These are phyloP conservation scores for Vitis rupestris DNA, from an alignment of 164 flowering plant genomes.

Conservation along the genomic window DNA sequence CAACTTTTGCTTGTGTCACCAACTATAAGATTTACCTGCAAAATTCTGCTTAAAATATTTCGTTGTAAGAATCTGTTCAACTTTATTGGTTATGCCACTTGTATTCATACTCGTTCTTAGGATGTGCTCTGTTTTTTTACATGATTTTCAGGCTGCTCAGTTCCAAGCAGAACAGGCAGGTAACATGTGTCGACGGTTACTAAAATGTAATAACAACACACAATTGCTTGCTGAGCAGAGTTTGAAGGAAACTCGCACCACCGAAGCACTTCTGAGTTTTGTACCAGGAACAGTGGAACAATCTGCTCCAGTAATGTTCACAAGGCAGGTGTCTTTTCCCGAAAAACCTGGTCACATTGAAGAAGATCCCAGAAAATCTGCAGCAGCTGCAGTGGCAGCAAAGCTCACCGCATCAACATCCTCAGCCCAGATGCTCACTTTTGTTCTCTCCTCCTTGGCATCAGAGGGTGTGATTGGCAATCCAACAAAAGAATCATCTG, in stretches of 20 bases:
- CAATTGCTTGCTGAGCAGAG: slow-evolving; percentile 39
- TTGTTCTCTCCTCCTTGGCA: slow-evolving; percentile 82
- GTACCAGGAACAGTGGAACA: slow-evolving; percentile 47
- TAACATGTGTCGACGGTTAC: slow-evolving; percentile 40
- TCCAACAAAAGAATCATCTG: slow-evolving; percentile 40
- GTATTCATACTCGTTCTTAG: not conserved
- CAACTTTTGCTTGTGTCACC: too few species aligned
- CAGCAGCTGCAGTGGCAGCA: slow-evolving; percentile 92
- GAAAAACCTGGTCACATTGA: slow-evolving; percentile 35
- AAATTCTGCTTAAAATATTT: not conserved
- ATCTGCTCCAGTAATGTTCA: slow-evolving; percentile 55
- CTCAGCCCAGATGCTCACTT: slow-evolving; percentile 95
- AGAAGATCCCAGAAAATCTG: slow-evolving; percentile 69
- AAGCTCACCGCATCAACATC: slow-evolving; percentile 88
- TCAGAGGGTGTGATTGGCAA: slow-evolving; percentile 72
- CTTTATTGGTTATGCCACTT: not conserved
- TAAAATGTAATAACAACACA: slow-evolving; percentile 15
- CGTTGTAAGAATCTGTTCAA: not conserved
- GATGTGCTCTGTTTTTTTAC: not conserved
- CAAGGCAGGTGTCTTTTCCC: slow-evolving; percentile 33
- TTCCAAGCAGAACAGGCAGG: slow-evolving; percentile 52
- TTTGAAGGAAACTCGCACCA: slow-evolving; percentile 36
- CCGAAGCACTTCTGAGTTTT: slow-evolving; percentile 32
- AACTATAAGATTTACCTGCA: not conserved
- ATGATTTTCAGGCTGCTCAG: slow-evolving; percentile 56